Base-by-base conservation (phyloP, 225 moss, liverwort and hornwort genomes). In the Pseudisothecium myosuroides region DNA sequence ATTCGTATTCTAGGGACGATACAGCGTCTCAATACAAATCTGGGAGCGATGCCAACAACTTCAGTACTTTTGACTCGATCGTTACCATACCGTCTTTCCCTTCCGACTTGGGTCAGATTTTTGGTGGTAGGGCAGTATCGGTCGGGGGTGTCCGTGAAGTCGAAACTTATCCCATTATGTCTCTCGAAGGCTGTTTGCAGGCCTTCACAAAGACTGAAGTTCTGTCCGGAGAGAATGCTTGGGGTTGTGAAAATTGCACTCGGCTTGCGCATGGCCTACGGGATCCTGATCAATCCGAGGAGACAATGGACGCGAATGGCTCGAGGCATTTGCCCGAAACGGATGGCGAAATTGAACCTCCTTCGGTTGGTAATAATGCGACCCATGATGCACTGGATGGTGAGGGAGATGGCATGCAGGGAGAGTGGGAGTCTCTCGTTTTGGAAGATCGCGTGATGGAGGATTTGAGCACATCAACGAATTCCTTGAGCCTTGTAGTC, bases 151-250 rank as follows among this genome's bases (percentile, higher is more conserved):
- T 81, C 67, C 85, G 83, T 24, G 95, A 92, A 56, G 91, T 82
- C 32, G 92, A 93, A 67, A 88, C 92, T 9, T 96, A 91, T 85
- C 91, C 92, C 80, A 88, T 90, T 13, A 94, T 96, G 96, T 96
- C 98, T 83, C 92, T 98, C 10, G 96, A 98, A 93, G 96, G 98
- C 83, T 96, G 98, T 91, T 93, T 98, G 88, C 95, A 94, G 90
- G 95, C 92, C 52, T 98, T 96, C 90, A 96, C 96, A 4, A 94
- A 92, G 89, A 89, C 96, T 54, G 98, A 98, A 91, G 83, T 94
- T 52, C 89, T 98, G 82, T 96, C 96, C 37, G 98, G 98, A 60
- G 98, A 96, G 72, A 95, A 98, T 89, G 95, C 96, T 28, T 98
- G 98, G 98, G 98, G 80, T 72, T 98, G 96, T 90, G 96, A 96